Percentiles rank a stretch among this genome's conserved stretches.
These are phyloP conservation scores for Fusarium chlamydosporum DNA, from an alignment of 2,329 filamentous ascomycete species.

Conservation along the genomic window DNA sequence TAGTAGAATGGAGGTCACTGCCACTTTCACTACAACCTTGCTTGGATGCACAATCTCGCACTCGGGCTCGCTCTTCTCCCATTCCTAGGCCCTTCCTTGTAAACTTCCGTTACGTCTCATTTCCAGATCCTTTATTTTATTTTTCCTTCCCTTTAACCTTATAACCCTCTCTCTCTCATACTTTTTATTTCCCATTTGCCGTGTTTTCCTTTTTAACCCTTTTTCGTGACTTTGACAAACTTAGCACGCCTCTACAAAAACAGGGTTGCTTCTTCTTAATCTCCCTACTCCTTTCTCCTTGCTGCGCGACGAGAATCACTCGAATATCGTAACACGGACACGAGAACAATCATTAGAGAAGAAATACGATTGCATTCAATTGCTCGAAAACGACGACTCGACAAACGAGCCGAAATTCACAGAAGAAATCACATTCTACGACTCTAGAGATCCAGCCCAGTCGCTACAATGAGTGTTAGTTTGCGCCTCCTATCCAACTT, in stretches of 20 bases:
- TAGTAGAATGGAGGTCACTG: no score
- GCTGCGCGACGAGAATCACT: constrained; percentile 50
- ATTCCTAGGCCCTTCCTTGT: constrained; percentile 32
- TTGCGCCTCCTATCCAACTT: constrained; percentile 34
- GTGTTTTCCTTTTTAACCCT: constrained; percentile 28
- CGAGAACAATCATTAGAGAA: constrained; percentile 23
- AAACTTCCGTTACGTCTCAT: constrained; percentile 35
- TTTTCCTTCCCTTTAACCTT: constrained; percentile 23
- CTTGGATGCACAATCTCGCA: constrained; percentile 29
- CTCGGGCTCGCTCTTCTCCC: constrained; percentile 38
- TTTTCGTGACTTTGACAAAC: constrained; percentile 6
- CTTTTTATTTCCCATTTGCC: constrained; percentile 25
- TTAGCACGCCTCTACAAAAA: background rate
- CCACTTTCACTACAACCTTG: constrained; percentile 23
- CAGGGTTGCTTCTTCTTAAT: constrained; percentile 19
- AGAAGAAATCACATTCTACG: constrained; percentile 13
- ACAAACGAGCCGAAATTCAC: background rate
- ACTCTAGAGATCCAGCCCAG: constrained; percentile 34
- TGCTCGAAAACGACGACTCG: constrained; percentile 6
- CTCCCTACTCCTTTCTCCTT: constrained; percentile 43
- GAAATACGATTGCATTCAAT: constrained; percentile 22
- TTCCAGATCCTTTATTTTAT: constrained; percentile 18
- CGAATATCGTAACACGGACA: constrained; percentile 24
- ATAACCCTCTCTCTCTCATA: constrained; percentile 13
- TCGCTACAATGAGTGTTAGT: constrained; percentile 54